Evolutionary conservation across 306 rosid genomes (phyloP).

Genomic region (Corylus heterophylla): DNA sequence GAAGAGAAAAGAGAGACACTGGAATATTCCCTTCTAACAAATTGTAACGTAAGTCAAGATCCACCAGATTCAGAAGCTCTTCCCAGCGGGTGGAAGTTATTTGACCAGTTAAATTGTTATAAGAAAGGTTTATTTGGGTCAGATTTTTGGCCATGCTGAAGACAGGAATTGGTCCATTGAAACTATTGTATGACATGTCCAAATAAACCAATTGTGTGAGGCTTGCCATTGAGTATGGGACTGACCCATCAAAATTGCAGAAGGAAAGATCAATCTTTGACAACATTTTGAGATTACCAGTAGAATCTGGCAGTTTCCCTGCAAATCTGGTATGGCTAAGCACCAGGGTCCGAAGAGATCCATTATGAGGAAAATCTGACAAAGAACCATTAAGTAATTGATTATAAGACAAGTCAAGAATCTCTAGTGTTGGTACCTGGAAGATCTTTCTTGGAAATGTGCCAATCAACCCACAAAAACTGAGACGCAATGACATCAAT

Average conservation of each 20-base stretch:
- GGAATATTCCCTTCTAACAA: background rate
- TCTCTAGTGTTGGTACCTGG: background rate
- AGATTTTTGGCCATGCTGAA: constrained; percentile 12
- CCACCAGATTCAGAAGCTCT: background rate
- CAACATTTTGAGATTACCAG: background rate
- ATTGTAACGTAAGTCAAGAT: background rate
- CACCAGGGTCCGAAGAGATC: constrained; percentile 2
- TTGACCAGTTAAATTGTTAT: background rate
- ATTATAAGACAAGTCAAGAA: constrained; percentile 29
- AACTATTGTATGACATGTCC: background rate
- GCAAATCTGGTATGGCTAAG: background rate
- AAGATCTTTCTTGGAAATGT: constrained; percentile 2
- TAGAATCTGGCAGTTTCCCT: background rate
- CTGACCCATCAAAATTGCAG: constrained; percentile 9
- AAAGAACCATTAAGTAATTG: constrained; percentile 20
- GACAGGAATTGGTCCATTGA: constrained; percentile 3
- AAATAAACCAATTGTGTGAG: background rate
- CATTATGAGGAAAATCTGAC: constrained; percentile 1
- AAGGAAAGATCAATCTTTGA: background rate
- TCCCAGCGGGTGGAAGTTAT: background rate
- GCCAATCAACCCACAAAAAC: background rate
- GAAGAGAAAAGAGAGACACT: background rate
- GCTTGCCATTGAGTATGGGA: background rate
- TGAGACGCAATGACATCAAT: background rate
- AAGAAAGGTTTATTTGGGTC: background rate